A percentile compares a stretch with the other conserved stretches of the same genome.
Evolutionary conservation across 2,329 filamentous ascomycete species (phyloP).

Genomic region (Aspergillus novofumigatus): DNA sequence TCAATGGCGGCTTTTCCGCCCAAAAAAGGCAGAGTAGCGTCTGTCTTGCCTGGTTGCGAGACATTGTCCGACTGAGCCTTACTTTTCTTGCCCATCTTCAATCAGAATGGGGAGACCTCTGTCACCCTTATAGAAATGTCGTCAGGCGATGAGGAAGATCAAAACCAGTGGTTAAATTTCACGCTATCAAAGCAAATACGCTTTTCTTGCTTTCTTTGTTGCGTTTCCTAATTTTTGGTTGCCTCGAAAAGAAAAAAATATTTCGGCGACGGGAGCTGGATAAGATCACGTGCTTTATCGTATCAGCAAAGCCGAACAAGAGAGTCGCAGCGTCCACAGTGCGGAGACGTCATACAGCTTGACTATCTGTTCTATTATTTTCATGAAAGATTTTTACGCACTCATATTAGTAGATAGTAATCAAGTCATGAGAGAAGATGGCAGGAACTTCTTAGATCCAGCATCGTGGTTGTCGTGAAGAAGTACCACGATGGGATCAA

Average conservation of each 20-base stretch:
- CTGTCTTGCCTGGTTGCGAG: constrained; percentile 5
- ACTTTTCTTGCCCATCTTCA: constrained; percentile 33
- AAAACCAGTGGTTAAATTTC: neutral
- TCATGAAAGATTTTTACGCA: neutral
- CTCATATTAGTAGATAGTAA: neutral
- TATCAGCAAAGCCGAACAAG: constrained; percentile 1
- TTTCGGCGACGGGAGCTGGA: constrained; percentile 11
- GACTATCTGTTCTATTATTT: neutral
- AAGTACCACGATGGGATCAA: neutral
- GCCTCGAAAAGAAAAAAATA: neutral
- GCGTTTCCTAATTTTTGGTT: neutral
- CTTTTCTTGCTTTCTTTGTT: constrained; percentile 1
- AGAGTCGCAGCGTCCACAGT: neutral
- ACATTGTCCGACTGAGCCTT: constrained; percentile 24
- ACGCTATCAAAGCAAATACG: neutral
- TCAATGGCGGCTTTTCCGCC: constrained; percentile 63
- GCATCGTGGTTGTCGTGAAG: neutral
- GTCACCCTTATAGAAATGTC: neutral
- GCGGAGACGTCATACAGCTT: neutral
- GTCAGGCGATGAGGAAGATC: neutral
- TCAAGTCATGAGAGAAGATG: neutral
- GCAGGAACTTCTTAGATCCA: neutral
- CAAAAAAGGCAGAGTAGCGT: constrained; percentile 39
- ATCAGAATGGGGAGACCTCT: neutral
- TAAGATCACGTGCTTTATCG: constrained; percentile 10